Evolutionary conservation across 1,139 yeast species (phyloP), one percentile per base, ranked within the genome.

Genomic region (Hansenula lynferdii): DNA sequence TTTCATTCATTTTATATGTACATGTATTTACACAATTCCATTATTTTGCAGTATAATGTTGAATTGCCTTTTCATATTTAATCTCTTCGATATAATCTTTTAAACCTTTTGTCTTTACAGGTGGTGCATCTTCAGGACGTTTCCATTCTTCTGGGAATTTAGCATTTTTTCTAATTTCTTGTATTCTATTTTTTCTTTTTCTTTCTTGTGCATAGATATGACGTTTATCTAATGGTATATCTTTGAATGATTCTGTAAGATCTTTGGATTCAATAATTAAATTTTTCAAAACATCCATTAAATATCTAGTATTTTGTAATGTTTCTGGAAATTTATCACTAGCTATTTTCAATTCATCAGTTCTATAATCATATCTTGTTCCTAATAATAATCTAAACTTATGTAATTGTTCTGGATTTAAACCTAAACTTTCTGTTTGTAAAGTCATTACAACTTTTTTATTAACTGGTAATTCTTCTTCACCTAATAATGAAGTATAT

Each of bases 71-170:
- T n/a, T n/a, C n/a, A n/a, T n/a, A n/a, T n/a, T n/a, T n/a, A n/a
- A n/a, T n/a, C n/a, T n/a, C n/a, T n/a, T n/a, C n/a, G n/a, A n/a
- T n/a, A n/a, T n/a, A n/a, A n/a, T n/a, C n/a, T n/a, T n/a, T n/a
- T n/a, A n/a, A n/a, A n/a, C n/a, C n/a, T n/a, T n/a, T n/a, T n/a
- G n/a, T n/a, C n/a, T n/a, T n/a, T n/a, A n/a, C n/a, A n/a, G n/a
- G n/a, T 28, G 83, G 81, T 1, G 85, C 80, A 53, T 78, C 78
- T 48, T 80, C 65, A 26, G 95, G 95, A 53, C 87, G 77, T 56
- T 77, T 79, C 98, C 98, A 92, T 36, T 71, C 77, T 45, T 79
- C 78, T 9, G 97, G 97, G 68, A 86, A 90, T 38, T 60, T 21
- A 10, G 47, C 30, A 2, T 42, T 38, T 36, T n/a, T n/a, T n/a